Evolutionary conservation across 2,329 filamentous ascomycete genomes (phyloP).

Genomic region (Beauveria bassiana): DNA sequence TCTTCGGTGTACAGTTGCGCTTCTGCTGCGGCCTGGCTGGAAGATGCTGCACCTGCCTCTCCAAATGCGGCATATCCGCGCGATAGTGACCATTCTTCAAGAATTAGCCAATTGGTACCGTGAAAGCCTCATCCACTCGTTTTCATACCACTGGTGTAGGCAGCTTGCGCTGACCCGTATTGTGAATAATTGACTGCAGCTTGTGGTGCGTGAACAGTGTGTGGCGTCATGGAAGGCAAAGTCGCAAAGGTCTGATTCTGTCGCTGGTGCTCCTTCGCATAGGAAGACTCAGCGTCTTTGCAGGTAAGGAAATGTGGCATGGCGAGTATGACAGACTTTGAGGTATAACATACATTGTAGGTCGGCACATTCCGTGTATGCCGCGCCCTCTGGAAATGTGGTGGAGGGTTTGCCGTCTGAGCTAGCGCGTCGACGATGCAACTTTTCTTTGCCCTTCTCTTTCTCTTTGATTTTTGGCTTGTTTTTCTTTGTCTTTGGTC

Average conservation of each 20-base stretch:
- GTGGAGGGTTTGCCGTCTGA: conserved; percentile 4
- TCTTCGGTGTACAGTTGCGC: background rate
- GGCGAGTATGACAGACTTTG: background rate
- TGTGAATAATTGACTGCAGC: background rate
- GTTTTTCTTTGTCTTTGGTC: conserved; percentile 5
- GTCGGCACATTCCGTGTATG: background rate
- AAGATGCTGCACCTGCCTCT: background rate
- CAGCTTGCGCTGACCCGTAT: background rate
- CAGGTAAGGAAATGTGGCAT: background rate
- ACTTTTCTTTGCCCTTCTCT: background rate
- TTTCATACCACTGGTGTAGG: background rate
- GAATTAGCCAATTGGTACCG: background rate
- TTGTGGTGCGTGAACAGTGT: background rate
- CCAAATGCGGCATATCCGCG: background rate
- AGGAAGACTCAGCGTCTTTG: background rate
- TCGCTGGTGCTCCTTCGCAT: background rate
- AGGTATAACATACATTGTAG: conserved; percentile 3
- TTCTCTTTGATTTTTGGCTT: conserved; percentile 6
- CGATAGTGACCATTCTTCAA: background rate
- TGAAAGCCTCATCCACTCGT: no score
- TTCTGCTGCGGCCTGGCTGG: background rate
- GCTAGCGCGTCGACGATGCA: conserved; percentile 4
- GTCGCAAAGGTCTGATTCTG: background rate
- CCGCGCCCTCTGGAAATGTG: background rate
- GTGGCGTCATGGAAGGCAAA: background rate